Conservation (phyloP, 768 basidiomycete species). For the Leucogyrophana mollusca region DNA sequence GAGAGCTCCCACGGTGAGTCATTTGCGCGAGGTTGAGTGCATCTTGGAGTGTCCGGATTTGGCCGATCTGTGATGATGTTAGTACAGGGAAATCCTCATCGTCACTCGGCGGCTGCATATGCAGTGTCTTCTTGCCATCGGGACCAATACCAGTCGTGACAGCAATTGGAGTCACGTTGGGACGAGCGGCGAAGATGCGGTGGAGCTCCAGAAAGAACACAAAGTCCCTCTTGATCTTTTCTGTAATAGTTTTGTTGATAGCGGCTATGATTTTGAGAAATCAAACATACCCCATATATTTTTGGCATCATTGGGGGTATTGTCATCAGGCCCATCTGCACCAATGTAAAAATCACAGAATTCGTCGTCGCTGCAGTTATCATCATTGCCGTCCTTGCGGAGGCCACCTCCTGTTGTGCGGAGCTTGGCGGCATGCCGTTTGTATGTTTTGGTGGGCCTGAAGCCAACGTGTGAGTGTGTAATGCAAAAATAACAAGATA, state of each 20-base stretch:
- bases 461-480: background rate
- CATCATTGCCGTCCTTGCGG: conserved; percentile 14
- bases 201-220: conserved; percentile 16
- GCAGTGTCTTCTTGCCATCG: conserved; percentile 14
- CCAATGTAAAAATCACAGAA: conserved; percentile 2
- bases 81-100: no score
- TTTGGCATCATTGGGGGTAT: conserved; percentile 11
- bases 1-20: no score
- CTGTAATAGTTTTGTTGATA: conserved; percentile 1
- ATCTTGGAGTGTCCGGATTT: no score
- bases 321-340: conserved; percentile 10
- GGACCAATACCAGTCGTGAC: conserved; percentile 29
- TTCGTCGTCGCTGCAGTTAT: conserved; percentile 14
- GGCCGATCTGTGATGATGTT: no score
- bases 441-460: background rate
- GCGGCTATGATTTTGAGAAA: background rate
- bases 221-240: conserved; percentile 19
- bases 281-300: conserved; percentile 30
- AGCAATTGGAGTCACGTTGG: conserved; percentile 24
- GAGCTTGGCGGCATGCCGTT: background rate
- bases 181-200: conserved; percentile 12
- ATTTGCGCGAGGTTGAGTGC: no score
- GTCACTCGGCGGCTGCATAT: conserved; percentile 9
- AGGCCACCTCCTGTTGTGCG: background rate
- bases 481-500: background rate